These are phyloP conservation scores for Cetraspora pellucida DNA, from an alignment of 192 early-diverging fungal genomes.

Conservation along the genomic window DNA sequence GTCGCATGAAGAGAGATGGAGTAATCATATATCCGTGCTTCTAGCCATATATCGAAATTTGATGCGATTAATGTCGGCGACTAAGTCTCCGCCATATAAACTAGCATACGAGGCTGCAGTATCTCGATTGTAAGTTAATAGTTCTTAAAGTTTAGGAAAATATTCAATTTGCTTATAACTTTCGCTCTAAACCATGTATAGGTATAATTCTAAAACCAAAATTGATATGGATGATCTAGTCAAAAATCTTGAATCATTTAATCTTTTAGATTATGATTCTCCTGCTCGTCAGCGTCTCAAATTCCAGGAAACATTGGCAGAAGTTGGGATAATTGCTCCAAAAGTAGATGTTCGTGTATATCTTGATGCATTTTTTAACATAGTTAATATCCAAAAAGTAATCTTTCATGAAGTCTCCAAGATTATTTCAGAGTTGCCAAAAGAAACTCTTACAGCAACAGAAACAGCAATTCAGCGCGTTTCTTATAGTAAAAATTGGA, in stretches of 20 bases:
- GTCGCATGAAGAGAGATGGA: not conserved
- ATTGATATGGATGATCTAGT: conserved; percentile 7
- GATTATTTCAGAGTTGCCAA: conserved; percentile 11
- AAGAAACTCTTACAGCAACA: not conserved
- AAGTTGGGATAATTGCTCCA: conserved; percentile 3
- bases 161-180: not conserved
- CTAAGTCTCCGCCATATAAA: conserved; percentile 29
- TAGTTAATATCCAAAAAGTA: conserved; percentile 23
- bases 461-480: not conserved
- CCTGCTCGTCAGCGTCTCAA: not conserved
- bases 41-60: conserved; percentile 1
- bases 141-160: too few species aligned
- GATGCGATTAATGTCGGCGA: not conserved
- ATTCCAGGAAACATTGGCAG: not conserved
- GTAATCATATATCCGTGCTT: not conserved
- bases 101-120: conserved; percentile 30
- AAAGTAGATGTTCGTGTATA: not conserved
- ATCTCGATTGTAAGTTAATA: conserved; percentile 2
- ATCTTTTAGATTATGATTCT: not conserved
- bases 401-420: conserved; percentile 14
- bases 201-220: not conserved
- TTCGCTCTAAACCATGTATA: too few species aligned
- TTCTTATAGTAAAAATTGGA: conserved; percentile 6
- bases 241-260: not conserved
- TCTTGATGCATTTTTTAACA: conserved; percentile 22